Conservation (phyloP, 345 rosid species). For the Durio zibethinus region DNA sequence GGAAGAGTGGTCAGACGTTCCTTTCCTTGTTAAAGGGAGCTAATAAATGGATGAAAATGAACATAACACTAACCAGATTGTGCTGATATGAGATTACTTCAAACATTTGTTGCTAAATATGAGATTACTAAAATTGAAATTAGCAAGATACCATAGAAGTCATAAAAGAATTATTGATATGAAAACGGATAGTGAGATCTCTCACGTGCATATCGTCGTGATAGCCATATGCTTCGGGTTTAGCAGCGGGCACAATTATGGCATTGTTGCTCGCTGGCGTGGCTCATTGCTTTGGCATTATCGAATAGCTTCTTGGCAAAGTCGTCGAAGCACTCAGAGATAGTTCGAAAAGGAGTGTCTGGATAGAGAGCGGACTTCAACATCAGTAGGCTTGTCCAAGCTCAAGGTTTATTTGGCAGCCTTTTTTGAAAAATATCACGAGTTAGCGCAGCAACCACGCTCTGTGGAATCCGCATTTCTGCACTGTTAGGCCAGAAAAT, state of each 20-base stretch:
- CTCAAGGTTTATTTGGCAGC: constrained; percentile 32
- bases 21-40: neutral
- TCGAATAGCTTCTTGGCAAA: constrained; percentile 10
- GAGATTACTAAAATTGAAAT: too few species aligned
- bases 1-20: neutral
- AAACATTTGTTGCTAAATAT: too few species aligned
- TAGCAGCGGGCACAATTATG: neutral
- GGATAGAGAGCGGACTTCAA: constrained; percentile 29
- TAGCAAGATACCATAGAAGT: neutral
- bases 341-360: constrained; percentile 7
- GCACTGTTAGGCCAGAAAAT: neutral
- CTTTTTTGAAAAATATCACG: constrained; percentile 38
- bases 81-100: neutral
- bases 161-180: neutral
- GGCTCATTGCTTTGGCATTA: constrained; percentile 12
- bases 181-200: neutral
- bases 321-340: constrained; percentile 32
- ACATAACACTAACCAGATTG: neutral
- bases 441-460: constrained; percentile 31
- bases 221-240: constrained; percentile 14
- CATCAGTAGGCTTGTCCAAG: constrained; percentile 23
- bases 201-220: constrained; percentile 20
- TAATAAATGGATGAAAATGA: neutral
- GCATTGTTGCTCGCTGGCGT: constrained; percentile 1
- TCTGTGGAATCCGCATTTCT: constrained; percentile 36